These are phyloP conservation scores for Aristolochia fimbriata DNA, from an alignment of 164 flowering plant genomes.

Conservation along the genomic window DNA sequence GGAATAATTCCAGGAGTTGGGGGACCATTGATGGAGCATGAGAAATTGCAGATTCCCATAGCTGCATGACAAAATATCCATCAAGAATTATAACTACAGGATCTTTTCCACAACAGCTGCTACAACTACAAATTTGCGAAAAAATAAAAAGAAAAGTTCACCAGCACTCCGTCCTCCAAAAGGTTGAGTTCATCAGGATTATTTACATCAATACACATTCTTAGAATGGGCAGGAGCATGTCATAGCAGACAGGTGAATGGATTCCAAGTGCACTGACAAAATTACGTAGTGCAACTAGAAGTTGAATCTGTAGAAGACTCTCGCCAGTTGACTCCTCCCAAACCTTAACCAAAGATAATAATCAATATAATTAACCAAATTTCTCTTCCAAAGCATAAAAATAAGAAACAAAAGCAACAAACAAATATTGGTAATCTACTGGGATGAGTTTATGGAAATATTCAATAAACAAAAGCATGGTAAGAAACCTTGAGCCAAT, in stretches of 20 bases:
- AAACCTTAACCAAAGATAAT: slow-evolving; percentile 34
- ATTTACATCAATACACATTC: slow-evolving; percentile 57
- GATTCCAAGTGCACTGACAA: slow-evolving; percentile 73
- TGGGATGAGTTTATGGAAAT: too few relatives aligned
- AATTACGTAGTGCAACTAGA: slow-evolving; percentile 67
- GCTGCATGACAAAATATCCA: slow-evolving; percentile 32
- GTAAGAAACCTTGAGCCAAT: too few relatives aligned
- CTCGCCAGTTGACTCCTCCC: slow-evolving; percentile 94
- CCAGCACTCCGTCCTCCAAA: slow-evolving; percentile 87
- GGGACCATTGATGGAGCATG: slow-evolving; percentile 84
- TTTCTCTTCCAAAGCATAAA: too few relatives aligned
- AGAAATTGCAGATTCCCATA: slow-evolving; percentile 87
- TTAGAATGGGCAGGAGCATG: slow-evolving; percentile 66
- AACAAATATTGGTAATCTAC: too few relatives aligned
- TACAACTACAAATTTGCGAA: neutral
- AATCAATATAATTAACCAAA: neutral
- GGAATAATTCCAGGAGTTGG: slow-evolving; percentile 57
- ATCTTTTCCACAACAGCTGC: neutral
- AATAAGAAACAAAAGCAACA: too few relatives aligned
- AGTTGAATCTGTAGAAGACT: slow-evolving; percentile 91
- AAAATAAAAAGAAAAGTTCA: slow-evolving; percentile 19
- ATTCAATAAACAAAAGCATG: too few relatives aligned
- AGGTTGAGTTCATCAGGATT: slow-evolving; percentile 86
- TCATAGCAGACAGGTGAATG: slow-evolving; percentile 72
- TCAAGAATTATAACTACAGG: neutral